Conservation (phyloP, 306 rosid species). For the Leucaena leucocephala region DNA sequence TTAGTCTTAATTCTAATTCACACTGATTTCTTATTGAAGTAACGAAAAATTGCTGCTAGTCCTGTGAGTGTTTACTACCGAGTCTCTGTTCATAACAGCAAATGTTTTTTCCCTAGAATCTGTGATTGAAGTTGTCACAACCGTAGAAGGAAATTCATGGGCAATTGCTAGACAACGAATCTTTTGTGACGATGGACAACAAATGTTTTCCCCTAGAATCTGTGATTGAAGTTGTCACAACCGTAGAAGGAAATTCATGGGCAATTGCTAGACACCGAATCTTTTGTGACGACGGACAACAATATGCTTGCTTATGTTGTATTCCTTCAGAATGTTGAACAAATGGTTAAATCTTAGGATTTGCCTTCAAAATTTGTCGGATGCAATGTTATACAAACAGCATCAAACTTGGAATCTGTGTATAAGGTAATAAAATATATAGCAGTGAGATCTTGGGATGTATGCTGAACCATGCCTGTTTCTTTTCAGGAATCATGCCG, state of each 20-base stretch:
- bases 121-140: neutral
- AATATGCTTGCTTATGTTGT: neutral
- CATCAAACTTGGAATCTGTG: neutral
- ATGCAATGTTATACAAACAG: neutral
- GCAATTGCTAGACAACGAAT: neutral
- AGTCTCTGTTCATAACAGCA: neutral
- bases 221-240: neutral
- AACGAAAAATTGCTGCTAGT: neutral
- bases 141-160: neutral
- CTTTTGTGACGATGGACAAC: neutral
- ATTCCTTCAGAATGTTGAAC: neutral
- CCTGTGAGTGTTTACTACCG: neutral
- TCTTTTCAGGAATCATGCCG: constrained; percentile 77
- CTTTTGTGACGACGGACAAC: neutral
- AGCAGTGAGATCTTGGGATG: neutral
- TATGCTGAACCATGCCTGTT: constrained; percentile 33
- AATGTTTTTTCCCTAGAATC: neutral
- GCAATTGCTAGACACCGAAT: neutral
- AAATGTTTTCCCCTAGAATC: too few relatives aligned
- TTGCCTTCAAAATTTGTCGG: neutral
- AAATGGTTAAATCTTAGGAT: neutral
- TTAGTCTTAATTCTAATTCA: neutral
- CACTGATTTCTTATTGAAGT: neutral
- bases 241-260: neutral
- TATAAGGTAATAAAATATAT: neutral